Evolutionary conservation across 768 basidiomycete species (phyloP), one percentile per base, ranked within the genome.

Genomic region (Artomyces pyxidatus): DNA sequence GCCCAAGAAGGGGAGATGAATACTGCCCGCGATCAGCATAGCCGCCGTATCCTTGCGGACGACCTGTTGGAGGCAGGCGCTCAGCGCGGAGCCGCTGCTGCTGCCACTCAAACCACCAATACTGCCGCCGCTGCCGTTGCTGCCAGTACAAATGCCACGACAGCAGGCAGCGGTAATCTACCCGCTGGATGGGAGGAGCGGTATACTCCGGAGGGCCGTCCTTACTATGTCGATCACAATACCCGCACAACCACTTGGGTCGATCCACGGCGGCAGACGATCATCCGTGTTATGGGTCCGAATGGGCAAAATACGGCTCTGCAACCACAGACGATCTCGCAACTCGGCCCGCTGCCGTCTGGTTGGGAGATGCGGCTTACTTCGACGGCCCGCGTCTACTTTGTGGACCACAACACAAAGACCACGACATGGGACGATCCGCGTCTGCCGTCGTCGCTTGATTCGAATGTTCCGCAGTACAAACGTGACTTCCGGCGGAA

Each of bases 341-440:
- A 97, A 63, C 85, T 99, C 21, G 96, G 96, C 3, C 96, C 96
- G 25, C 68, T 99, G 19, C 96, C 96, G 4, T 93, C 89, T 37
- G 96, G 96, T 48, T 99, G 96, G 96, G 96, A 99, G 68, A 99
- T 99, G 96, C 90, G 96, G 40, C 85, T 99, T 45, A 99, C 96
- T 6, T 85, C 89, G 3, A 98, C 96, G 1, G 95, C 96, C 1
- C 85, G 96, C 42, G 96, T 99, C 6, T 99, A 99, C 73, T 99
- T 99, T 63, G 96, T 99, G 46, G 96, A 99, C 66, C 96, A 99
- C 72, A 98, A 98, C 70, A 98, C 96, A 48, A 97, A 98, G 80
- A 99, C 96, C 27, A 99, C 96, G 26, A 99, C 96, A 1, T 99
- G 96, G 96, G 96, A 99, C 65, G 96, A 99, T 65, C 95, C 95